Conservation (phyloP, 768 basidiomycete genomes). For the Hygrocybe punicea region DNA sequence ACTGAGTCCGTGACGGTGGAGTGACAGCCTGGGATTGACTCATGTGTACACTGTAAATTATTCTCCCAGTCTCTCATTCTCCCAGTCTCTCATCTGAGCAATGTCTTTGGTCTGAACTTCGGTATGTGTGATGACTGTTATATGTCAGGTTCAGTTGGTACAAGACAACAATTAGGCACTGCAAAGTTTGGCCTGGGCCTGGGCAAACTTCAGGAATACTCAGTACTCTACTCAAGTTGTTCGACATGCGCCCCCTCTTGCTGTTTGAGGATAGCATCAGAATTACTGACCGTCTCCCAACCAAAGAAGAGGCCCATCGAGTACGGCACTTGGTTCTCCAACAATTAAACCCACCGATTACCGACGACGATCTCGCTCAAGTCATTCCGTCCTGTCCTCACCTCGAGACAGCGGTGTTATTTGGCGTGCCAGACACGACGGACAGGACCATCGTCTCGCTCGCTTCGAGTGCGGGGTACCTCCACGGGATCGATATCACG, state of each 20-base stretch:
- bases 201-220: no score
- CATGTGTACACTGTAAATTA: no score
- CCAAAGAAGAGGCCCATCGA: conserved; percentile 53
- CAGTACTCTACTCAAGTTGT: no score
- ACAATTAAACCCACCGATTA: conserved; percentile 38
- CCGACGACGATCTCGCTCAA: conserved; percentile 57
- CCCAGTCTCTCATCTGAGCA: no score
- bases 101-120: no score
- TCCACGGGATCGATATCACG: conserved; percentile 74
- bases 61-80: no score
- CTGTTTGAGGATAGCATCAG: conserved; percentile 59
- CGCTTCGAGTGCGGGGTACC: conserved; percentile 56
- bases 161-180: no score
- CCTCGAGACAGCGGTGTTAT: conserved; percentile 65
- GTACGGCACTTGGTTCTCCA: conserved; percentile 60
- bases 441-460: conserved; percentile 68
- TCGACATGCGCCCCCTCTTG: conserved; percentile 20
- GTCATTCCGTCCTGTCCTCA: conserved; percentile 60
- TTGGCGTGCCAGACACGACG: conserved; percentile 60
- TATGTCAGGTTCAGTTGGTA: no score
- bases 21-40: no score
- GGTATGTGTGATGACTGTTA: no score
- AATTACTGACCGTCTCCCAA: conserved; percentile 58
- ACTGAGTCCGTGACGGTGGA: no score
- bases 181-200: neutral